Conservation (phyloP, 2,329 filamentous ascomycete species). For the Fusarium papillatum region DNA sequence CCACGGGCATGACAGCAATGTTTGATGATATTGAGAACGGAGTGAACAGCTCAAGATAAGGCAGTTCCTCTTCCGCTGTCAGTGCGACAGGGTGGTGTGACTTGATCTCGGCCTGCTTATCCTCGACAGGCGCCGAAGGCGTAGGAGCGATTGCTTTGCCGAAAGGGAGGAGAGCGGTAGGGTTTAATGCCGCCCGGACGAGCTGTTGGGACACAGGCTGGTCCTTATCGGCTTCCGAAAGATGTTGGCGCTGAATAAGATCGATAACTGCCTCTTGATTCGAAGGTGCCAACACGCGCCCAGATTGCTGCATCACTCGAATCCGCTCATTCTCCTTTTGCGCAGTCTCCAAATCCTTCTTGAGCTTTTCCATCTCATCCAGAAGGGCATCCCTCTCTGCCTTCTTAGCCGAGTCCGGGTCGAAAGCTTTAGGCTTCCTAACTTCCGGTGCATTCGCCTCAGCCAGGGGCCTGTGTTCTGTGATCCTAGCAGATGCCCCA, state of each 20-base stretch:
- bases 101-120: conserved; percentile 56
- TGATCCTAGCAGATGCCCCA: background rate
- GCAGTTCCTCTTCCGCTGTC: conserved; percentile 73
- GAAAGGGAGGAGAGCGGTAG: conserved; percentile 66
- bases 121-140: conserved; percentile 38
- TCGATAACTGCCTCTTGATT: conserved; percentile 56
- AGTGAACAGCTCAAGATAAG: conserved; percentile 80
- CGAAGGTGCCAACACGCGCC: conserved; percentile 49
- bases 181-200: conserved; percentile 64
- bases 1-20: conserved; percentile 59
- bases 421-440: conserved; percentile 37
- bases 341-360: conserved; percentile 69
- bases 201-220: conserved; percentile 54
- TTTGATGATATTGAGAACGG: conserved; percentile 73
- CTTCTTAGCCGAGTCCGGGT: conserved; percentile 63
- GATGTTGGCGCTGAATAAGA: conserved; percentile 55
- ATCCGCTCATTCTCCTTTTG: conserved; percentile 71
- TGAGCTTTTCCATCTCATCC: conserved; percentile 68
- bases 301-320: conserved; percentile 55
- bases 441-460: background rate
- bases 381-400: conserved; percentile 65
- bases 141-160: conserved; percentile 50
- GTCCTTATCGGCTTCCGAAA: conserved; percentile 50
- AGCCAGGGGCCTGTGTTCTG: background rate
- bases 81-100: conserved; percentile 77